Conservation (phyloP, 768 basidiomycete species). For the Dacryopinax spathularia region DNA sequence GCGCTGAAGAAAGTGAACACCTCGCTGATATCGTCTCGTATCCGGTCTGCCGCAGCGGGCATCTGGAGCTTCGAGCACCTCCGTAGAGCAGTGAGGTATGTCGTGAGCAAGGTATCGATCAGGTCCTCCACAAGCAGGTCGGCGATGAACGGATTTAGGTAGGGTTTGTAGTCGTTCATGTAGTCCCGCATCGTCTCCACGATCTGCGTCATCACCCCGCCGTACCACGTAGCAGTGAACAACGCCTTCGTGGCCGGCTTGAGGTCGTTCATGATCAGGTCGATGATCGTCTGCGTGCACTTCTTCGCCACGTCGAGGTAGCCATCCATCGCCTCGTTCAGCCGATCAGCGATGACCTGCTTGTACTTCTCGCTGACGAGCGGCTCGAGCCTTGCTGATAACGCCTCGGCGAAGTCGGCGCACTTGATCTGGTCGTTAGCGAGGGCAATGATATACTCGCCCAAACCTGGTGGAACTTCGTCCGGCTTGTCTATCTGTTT, state of each 20-base stretch:
- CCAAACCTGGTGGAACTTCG: conserved; percentile 72
- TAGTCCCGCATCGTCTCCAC: conserved; percentile 94
- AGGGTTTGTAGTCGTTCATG: conserved; percentile 85
- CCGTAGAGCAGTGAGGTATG: conserved; percentile 76
- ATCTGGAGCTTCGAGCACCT: conserved; percentile 75
- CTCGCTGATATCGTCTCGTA: conserved; percentile 65
- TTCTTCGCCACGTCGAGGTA: conserved; percentile 97
- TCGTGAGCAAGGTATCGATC: conserved; percentile 75
- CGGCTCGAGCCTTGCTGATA: conserved; percentile 72
- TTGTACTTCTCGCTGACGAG: conserved; percentile 90
- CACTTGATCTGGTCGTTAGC: conserved; percentile 97
- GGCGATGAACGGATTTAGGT: conserved; percentile 77
- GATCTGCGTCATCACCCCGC: conserved; percentile 72
- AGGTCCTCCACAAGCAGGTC: conserved; percentile 88
- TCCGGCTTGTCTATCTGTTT: conserved; percentile 80
- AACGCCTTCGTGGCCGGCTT: conserved; percentile 72
- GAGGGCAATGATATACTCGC: conserved; percentile 90
- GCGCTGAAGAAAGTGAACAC: conserved; percentile 69
- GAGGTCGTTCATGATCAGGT: conserved; percentile 88
- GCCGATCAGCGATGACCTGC: conserved; percentile 59
- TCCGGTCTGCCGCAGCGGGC: conserved; percentile 68
- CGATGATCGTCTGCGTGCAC: conserved; percentile 87
- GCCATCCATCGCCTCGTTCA: conserved; percentile 95
- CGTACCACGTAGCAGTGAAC: conserved; percentile 78
- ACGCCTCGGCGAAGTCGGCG: conserved; percentile 81